A percentile compares a stretch with the other conserved stretches of the same genome.
Evolutionary conservation across 2,329 filamentous ascomycete species (phyloP).

Genomic region (Hypoxylon sp.): DNA sequence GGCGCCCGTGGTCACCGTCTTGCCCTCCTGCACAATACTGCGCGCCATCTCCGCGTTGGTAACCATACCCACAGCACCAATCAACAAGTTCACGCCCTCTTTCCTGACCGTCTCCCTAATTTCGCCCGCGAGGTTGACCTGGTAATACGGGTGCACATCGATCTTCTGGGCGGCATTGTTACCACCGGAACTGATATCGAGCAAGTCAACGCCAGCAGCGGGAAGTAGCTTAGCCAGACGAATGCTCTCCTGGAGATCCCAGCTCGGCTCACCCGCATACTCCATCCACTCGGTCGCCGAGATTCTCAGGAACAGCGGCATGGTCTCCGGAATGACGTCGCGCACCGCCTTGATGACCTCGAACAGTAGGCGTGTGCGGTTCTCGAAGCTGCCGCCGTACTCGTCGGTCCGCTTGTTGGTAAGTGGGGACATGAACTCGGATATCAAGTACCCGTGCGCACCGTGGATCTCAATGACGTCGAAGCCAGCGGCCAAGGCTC

Average conservation of each 20-base stretch:
- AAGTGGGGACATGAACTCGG: constrained; percentile 60
- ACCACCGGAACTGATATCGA: constrained; percentile 86
- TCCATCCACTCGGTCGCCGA: constrained; percentile 77
- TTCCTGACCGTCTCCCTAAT: constrained; percentile 76
- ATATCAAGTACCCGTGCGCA: constrained; percentile 65
- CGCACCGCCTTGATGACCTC: constrained; percentile 68
- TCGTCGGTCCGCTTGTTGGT: constrained; percentile 63
- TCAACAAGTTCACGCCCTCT: constrained; percentile 68
- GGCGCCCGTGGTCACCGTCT: constrained; percentile 56
- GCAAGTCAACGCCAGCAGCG: constrained; percentile 80
- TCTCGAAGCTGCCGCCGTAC: constrained; percentile 76
- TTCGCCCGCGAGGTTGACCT: constrained; percentile 78
- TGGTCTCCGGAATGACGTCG: constrained; percentile 65
- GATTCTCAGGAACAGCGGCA: constrained; percentile 72
- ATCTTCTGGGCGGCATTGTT: constrained; percentile 75
- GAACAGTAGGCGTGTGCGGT: constrained; percentile 73
- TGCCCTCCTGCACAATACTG: constrained; percentile 65
- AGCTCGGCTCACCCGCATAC: constrained; percentile 63
- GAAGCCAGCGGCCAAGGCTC: constrained; percentile 70
- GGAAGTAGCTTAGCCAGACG: constrained; percentile 79
- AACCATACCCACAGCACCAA: constrained; percentile 83
- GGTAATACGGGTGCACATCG: constrained; percentile 75
- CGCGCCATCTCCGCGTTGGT: constrained; percentile 77
- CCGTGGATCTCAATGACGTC: constrained; percentile 63
- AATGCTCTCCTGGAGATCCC: constrained; percentile 79